Percentiles rank a stretch among this genome's conserved stretches.
Conservation (phyloP, 805 yeast genomes). For the Barnettozyma salicaria region DNA sequence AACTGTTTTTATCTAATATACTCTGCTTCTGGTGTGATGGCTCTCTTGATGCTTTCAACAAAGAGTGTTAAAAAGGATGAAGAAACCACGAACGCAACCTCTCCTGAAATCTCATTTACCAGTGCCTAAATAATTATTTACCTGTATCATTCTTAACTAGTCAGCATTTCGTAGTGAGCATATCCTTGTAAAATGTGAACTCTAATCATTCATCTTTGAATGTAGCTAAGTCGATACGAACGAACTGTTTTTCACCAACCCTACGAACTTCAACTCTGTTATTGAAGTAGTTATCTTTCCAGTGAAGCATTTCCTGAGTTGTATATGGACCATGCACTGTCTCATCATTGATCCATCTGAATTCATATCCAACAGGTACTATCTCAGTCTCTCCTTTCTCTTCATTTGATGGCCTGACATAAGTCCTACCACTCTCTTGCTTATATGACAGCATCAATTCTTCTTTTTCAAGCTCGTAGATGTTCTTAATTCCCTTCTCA, state of each 20-base stretch:
- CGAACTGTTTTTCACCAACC: conserved; percentile 17
- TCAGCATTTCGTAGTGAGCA: too few species aligned
- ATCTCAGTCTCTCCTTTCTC: conserved; percentile 13
- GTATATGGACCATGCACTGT: conserved; percentile 49
- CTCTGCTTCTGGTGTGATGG: too few species aligned
- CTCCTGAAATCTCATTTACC: too few species aligned
- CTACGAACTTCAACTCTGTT: conserved; percentile 37
- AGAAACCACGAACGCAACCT: too few species aligned
- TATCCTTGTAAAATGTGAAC: neutral
- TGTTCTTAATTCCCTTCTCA: conserved; percentile 35
- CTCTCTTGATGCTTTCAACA: too few species aligned
- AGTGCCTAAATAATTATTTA: too few species aligned
- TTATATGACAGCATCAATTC: conserved; percentile 43
- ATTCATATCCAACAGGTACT: conserved; percentile 41
- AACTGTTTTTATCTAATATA: too few species aligned
- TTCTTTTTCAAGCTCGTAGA: conserved; percentile 53
- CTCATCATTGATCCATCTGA: conserved; percentile 38
- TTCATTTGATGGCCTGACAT: conserved; percentile 8
- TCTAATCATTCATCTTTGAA: neutral
- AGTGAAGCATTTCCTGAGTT: conserved; percentile 40
- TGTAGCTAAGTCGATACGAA: conserved; percentile 10
- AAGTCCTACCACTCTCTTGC: conserved; percentile 37
- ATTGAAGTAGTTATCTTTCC: conserved; percentile 45
- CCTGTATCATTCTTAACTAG: too few species aligned
- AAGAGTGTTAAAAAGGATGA: too few species aligned